phyloP scores from a whole-genome alignment of 345 rosid genomes.

The Gossypium longicalyx region DNA sequence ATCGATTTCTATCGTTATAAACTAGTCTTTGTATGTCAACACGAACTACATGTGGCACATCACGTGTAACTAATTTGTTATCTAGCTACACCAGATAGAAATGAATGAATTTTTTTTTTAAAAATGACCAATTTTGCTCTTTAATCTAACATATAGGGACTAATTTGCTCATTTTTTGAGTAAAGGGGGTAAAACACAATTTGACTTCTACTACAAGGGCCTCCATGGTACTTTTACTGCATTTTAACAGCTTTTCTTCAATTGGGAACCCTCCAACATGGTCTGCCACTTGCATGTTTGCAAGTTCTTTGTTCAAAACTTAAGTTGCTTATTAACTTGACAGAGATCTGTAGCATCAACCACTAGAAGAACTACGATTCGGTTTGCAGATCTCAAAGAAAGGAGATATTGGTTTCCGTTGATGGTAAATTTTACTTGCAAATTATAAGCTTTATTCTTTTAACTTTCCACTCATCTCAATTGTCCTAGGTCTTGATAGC shows the following conservation, averaged over 20 bases:
- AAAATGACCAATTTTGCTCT: too few relatives aligned
- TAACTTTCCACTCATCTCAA: constrained; percentile 52
- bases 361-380: constrained; percentile 57
- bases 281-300: background rate
- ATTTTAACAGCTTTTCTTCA: background rate
- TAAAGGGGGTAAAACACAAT: too few relatives aligned
- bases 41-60: too few relatives aligned
- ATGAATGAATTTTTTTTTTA: too few relatives aligned
- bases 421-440: constrained; percentile 38
- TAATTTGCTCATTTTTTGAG: too few relatives aligned
- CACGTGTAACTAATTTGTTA: too few relatives aligned
- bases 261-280: background rate
- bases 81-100: too few relatives aligned
- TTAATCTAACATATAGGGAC: too few relatives aligned
- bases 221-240: too few relatives aligned
- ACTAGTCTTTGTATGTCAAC: too few relatives aligned
- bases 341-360: constrained; percentile 88
- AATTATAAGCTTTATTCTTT: background rate
- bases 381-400: constrained; percentile 60
- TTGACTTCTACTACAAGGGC: too few relatives aligned
- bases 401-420: constrained; percentile 71
- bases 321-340: constrained; percentile 7
- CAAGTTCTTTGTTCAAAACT: constrained; percentile 1
- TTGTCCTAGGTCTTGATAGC: constrained; percentile 75
- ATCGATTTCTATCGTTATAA: too few relatives aligned